phyloP scores from a whole-genome alignment of 2,329 filamentous ascomycete genomes.

The Geosmithia morbida region DNA sequence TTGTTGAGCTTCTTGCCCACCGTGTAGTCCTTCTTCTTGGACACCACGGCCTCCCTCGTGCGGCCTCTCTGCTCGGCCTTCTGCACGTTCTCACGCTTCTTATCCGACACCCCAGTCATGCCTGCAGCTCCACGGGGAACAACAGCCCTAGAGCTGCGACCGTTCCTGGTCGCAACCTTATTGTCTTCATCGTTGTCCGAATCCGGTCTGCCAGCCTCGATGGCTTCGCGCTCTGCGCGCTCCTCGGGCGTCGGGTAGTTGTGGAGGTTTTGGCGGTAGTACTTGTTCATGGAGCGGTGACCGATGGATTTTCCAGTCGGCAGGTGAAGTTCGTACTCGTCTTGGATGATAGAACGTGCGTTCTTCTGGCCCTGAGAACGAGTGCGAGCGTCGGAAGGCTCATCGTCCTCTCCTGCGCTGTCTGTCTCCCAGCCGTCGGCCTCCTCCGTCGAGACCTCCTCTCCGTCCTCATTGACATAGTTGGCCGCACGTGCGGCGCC shows the following conservation, averaged over 20 bases:
- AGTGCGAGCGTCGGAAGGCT: slow-evolving; percentile 59
- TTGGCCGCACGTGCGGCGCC: slow-evolving; percentile 43
- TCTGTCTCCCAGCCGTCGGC: slow-evolving; percentile 93
- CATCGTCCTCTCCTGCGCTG: slow-evolving; percentile 74
- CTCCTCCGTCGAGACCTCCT: slow-evolving; percentile 32
- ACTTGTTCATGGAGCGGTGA: slow-evolving; percentile 73
- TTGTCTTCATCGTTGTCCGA: slow-evolving; percentile 16
- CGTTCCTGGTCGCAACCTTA: slow-evolving; percentile 19
- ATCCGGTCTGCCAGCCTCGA: slow-evolving; percentile 27
- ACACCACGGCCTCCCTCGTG: slow-evolving; percentile 46
- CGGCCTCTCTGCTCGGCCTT: slow-evolving; percentile 55
- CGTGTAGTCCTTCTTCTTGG: slow-evolving; percentile 50
- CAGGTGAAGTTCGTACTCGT: slow-evolving; percentile 87
- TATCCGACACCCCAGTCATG: slow-evolving; percentile 64
- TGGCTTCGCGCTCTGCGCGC: slow-evolving; percentile 50
- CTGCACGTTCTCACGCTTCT: slow-evolving; percentile 55
- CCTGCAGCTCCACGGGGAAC: slow-evolving; percentile 59
- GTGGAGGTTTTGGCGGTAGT: slow-evolving; percentile 86
- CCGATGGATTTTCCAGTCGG: slow-evolving; percentile 82
- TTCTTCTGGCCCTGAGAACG: slow-evolving; percentile 67
- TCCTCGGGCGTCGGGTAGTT: slow-evolving; percentile 71
- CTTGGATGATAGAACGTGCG: slow-evolving; percentile 65
- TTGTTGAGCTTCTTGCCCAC: slow-evolving; percentile 62
- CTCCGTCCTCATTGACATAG: slow-evolving; percentile 33
- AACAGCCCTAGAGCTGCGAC: slow-evolving; percentile 34